A percentile compares a stretch with the other conserved stretches of the same genome.
Conservation (phyloP, 75 land plant genomes). For the Pinus tabuliformis region DNA sequence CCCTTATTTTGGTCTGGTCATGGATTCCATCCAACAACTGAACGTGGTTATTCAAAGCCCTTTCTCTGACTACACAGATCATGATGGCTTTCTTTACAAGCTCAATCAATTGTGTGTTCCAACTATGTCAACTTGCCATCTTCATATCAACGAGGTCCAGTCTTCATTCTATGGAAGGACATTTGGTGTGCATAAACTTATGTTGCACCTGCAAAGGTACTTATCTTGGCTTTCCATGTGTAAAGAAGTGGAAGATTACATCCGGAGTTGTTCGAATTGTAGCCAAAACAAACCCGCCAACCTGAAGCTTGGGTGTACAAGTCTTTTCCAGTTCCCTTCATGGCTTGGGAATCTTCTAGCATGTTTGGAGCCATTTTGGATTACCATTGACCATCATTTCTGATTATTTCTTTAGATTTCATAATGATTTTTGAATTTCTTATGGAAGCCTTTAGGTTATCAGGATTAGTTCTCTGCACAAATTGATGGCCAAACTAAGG, state of each 20-base stretch:
- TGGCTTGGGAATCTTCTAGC: neutral
- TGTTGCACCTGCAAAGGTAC: neutral
- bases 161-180: neutral
- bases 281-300: neutral
- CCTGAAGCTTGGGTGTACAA: neutral
- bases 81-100: neutral
- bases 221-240: neutral
- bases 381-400: neutral
- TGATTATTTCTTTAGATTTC: neutral
- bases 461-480: neutral
- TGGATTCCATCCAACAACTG: neutral
- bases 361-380: neutral
- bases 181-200: neutral
- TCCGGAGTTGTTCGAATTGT: neutral
- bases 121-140: neutral
- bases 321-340: neutral
- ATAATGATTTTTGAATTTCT: neutral
- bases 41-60: neutral
- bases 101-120: neutral
- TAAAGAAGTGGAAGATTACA: neutral
- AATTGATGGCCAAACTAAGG: neutral
- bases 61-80: neutral
- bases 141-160: neutral
- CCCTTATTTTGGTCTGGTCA: neutral
- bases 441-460: neutral